Conservation (phyloP, 495 filamentous ascomycete species). For the Filosporella fistucella region DNA sequence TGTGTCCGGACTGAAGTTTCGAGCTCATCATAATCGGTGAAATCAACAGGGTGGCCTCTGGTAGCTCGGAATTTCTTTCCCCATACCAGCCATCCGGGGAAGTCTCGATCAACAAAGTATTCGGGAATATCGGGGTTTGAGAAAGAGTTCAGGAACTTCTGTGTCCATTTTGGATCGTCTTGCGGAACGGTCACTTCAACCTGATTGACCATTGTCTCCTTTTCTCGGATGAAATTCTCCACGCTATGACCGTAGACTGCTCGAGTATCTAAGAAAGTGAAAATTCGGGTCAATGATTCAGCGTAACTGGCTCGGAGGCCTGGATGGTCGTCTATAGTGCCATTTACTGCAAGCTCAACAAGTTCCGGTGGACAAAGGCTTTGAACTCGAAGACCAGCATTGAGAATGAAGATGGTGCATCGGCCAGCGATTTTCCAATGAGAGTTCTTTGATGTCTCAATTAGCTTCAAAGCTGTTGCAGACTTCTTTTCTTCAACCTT, state of each 20-base stretch:
- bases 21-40: slow-evolving; percentile 76
- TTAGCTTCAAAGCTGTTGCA: slow-evolving; percentile 72
- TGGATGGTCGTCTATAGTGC: slow-evolving; percentile 87
- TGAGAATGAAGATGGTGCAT: slow-evolving; percentile 82
- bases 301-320: slow-evolving; percentile 77
- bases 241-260: slow-evolving; percentile 83
- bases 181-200: slow-evolving; percentile 64
- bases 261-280: slow-evolving; percentile 78
- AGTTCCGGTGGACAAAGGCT: slow-evolving; percentile 75
- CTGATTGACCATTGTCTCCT: slow-evolving; percentile 70
- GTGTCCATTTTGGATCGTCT: slow-evolving; percentile 72
- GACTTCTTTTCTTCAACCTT: slow-evolving; percentile 80
- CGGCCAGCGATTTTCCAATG: slow-evolving; percentile 96
- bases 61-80: slow-evolving; percentile 75
- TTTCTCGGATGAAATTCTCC: slow-evolving; percentile 75
- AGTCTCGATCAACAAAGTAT: slow-evolving; percentile 86
- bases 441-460: slow-evolving; percentile 67
- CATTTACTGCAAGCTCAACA: slow-evolving; percentile 76
- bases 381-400: slow-evolving; percentile 84
- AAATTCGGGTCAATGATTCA: slow-evolving; percentile 72
- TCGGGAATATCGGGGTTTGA: slow-evolving; percentile 68
- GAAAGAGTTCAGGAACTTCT: slow-evolving; percentile 73
- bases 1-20: slow-evolving; percentile 72
- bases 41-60: slow-evolving; percentile 60
- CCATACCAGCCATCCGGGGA: slow-evolving; percentile 98